Evolutionary conservation across 345 rosid species (phyloP).

Genomic region (Durio zibethinus): DNA sequence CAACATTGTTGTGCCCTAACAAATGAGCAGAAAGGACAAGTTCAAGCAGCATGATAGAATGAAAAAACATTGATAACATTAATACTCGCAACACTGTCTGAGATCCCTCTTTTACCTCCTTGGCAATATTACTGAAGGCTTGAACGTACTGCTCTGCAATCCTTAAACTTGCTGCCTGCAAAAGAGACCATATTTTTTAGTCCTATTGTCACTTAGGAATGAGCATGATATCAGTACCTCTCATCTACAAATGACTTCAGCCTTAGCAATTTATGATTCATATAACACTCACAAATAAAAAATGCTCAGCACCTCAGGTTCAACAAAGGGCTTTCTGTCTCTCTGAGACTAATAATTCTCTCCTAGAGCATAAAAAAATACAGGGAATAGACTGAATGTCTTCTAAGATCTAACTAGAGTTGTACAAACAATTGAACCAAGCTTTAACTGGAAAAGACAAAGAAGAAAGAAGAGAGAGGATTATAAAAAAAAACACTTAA

Average conservation of each 20-base stretch:
- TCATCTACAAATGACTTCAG: background rate
- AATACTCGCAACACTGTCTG: background rate
- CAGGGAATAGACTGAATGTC: background rate
- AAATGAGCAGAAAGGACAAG: background rate
- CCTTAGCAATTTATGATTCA: background rate
- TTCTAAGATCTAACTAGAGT: background rate
- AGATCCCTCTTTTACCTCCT: conserved; percentile 49
- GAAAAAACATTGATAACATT: background rate
- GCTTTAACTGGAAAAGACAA: background rate
- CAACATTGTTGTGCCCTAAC: conserved; percentile 82
- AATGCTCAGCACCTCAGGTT: background rate
- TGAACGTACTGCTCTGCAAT: conserved; percentile 79
- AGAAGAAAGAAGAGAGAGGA: background rate
- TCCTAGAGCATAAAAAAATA: background rate
- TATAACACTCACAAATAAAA: background rate
- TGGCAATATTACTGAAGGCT: conserved; percentile 86
- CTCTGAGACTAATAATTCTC: background rate
- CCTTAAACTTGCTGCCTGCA: conserved; percentile 88
- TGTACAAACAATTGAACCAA: background rate
- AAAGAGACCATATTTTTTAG: conserved; percentile 13
- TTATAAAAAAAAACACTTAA: background rate
- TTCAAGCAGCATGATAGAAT: background rate
- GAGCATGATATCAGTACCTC: background rate
- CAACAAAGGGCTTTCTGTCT: background rate
- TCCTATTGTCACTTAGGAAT: background rate